Evolutionary conservation across 176 grass and related monocot species (phyloP), one percentile per base, ranked within the genome.

Genomic region (Carex cristatella): DNA sequence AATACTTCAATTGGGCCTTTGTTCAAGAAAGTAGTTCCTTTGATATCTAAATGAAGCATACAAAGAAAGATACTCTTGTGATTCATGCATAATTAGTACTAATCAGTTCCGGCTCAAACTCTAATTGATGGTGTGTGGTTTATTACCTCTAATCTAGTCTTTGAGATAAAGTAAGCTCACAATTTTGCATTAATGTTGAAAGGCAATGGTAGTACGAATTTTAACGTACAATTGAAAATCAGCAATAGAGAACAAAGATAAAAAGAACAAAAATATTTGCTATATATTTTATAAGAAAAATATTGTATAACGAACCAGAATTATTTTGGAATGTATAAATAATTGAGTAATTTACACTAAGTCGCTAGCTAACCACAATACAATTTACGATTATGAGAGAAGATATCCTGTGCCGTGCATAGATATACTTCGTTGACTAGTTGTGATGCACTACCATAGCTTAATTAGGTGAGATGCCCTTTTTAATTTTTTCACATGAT

Each of bases 71-170:
- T 79, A 53, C 61, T 67, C 10, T 38, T 32, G 10, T 57, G 12
- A 68, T 69, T 32, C 61, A 69, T 56, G 62, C 61, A 69, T 23
- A 23, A 23, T 83, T 35, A n/a, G 27, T 54, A 54, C 46, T 83
- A 83, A 83, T 83, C 30, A 51, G 44, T 67, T 83, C 40, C 44
- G 81, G 81, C 33, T 69, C 81, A 83, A 83, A 83, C 81, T 55
- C 61, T 83, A 69, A 69, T 83, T 56, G 69, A 55, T 69, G 63
- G 5, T 46, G 42, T 69, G 46, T 55, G 23, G 61, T 27, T 82
- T 65, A 65, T 82, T 13, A 82, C 65, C 38, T 53, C 61, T 31
- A 68, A 65, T 53, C 32, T 12, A 81, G 30, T 31, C 28, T 30
- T 31, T 53, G 10, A 1, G 2, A 78, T 27, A 78, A 56, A 30